Conservation (phyloP, 1,139 yeast species). For the Lodderomyces orthopsilosis region DNA sequence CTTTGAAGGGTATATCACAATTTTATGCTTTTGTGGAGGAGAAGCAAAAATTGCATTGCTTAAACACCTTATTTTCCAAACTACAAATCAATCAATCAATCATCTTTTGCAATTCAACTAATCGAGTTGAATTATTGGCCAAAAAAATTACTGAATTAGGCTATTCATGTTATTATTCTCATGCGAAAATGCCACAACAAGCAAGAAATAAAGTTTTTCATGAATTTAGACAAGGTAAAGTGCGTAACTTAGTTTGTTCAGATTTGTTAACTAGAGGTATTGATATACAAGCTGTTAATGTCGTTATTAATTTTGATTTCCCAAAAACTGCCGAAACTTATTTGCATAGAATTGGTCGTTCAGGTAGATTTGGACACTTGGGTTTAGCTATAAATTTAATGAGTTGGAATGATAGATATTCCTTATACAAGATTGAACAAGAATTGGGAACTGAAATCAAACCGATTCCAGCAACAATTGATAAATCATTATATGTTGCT, state of each 20-base stretch:
- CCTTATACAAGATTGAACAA: slow-evolving; percentile 91
- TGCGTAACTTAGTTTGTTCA: slow-evolving; percentile 94
- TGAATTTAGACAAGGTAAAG: slow-evolving; percentile 97
- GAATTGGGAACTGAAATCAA: slow-evolving; percentile 97
- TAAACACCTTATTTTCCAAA: slow-evolving; percentile 91
- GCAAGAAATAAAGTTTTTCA: slow-evolving; percentile 98
- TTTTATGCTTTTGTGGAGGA: slow-evolving; percentile 98
- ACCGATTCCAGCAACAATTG: slow-evolving; percentile 91
- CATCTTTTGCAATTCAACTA: slow-evolving; percentile 94
- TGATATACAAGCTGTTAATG: slow-evolving; percentile 98
- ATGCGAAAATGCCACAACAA: slow-evolving; percentile 96
- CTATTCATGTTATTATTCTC: slow-evolving; percentile 94
- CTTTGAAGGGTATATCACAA: slow-evolving; percentile 93
- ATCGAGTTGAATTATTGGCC: slow-evolving; percentile 92
- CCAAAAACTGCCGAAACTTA: slow-evolving; percentile 98
- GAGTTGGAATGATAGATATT: slow-evolving; percentile 95
- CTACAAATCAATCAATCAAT: slow-evolving; percentile 94
- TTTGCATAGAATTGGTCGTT: slow-evolving; percentile 97
- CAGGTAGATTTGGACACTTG: slow-evolving; percentile 97
- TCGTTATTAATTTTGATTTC: slow-evolving; percentile 95
- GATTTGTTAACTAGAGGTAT: slow-evolving; percentile 97
- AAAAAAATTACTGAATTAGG: slow-evolving; percentile 95
- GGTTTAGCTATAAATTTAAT: slow-evolving; percentile 96
- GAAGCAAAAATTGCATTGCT: slow-evolving; percentile 90
- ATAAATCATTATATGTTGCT: slow-evolving; percentile 84